These are phyloP conservation scores for Wickerhamomyces silvicola DNA, from an alignment of 805 yeast genomes.

Conservation along the genomic window DNA sequence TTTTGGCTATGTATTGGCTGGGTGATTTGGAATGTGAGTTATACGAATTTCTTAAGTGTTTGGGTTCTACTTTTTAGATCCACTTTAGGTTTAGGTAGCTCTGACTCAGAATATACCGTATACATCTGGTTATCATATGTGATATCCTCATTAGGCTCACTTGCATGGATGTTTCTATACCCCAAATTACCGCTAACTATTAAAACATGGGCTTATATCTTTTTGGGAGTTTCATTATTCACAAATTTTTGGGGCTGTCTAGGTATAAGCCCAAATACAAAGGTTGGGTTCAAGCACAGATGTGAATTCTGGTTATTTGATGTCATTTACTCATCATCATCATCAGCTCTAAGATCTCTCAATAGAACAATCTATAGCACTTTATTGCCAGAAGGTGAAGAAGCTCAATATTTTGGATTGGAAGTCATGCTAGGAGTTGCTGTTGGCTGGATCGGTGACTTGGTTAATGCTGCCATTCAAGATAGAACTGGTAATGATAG, in stretches of 20 bases:
- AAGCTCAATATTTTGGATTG: constrained; percentile 37
- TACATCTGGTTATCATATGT: constrained; percentile 32
- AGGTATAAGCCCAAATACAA: constrained; percentile 24
- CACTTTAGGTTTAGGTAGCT: constrained; percentile 31
- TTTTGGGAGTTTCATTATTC: constrained; percentile 26
- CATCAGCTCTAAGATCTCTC: constrained; percentile 31
- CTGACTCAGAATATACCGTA: constrained; percentile 34
- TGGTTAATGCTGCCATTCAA: constrained; percentile 34
- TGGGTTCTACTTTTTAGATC: constrained; percentile 32
- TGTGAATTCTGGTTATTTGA: constrained; percentile 40
- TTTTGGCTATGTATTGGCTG: constrained; percentile 31
- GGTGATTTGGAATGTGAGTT: constrained; percentile 37
- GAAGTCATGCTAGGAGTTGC: constrained; percentile 35
- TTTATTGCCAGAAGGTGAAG: constrained; percentile 34
- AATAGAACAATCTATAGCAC: constrained; percentile 33
- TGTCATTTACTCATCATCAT: constrained; percentile 28
- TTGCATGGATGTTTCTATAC: constrained; percentile 32
- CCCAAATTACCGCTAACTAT: constrained; percentile 22
- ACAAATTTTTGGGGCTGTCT: constrained; percentile 35
- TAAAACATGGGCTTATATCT: constrained; percentile 31
- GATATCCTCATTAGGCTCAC: constrained; percentile 29
- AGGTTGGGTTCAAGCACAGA: constrained; percentile 33
- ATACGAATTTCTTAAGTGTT: constrained; percentile 29
- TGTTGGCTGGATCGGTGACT: constrained; percentile 35
- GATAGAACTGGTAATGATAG: constrained; percentile 32